Conservation (phyloP, 306 rosid genomes). For the Crotalaria pallida region DNA sequence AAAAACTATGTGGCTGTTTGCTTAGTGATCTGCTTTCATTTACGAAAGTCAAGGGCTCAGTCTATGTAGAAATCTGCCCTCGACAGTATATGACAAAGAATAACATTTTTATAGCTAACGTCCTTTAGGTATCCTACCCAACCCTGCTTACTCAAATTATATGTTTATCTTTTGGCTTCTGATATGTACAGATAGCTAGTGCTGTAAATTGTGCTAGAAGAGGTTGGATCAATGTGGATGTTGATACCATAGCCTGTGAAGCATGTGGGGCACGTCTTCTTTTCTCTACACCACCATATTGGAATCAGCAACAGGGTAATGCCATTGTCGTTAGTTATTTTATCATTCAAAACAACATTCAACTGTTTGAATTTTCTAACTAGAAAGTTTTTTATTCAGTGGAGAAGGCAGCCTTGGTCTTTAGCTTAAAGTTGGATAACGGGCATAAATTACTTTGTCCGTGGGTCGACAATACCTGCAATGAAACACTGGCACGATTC, state of each 20-base stretch:
- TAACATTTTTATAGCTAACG: not conserved
- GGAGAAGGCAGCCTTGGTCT: conserved; percentile 90
- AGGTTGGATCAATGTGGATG: conserved; percentile 87
- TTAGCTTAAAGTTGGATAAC: conserved; percentile 82
- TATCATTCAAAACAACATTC: not conserved
- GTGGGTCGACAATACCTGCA: conserved; percentile 86
- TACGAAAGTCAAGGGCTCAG: not conserved
- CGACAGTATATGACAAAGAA: not conserved
- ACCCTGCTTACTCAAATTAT: not conserved
- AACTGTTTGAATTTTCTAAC: conserved; percentile 16
- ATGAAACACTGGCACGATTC: conserved; percentile 65
- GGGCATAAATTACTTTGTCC: conserved; percentile 96
- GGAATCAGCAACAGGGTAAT: conserved; percentile 89
- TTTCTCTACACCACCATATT: conserved; percentile 77
- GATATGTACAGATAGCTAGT: conserved; percentile 54
- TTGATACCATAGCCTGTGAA: conserved; percentile 79
- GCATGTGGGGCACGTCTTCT: conserved; percentile 76
- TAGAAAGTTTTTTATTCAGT: conserved; percentile 41
- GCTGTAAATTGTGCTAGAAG: conserved; percentile 94
- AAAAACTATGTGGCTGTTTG: not conserved
- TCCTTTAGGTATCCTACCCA: not conserved
- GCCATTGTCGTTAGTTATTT: conserved; percentile 11
- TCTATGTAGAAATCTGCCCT: not conserved
- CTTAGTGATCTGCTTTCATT: not conserved
- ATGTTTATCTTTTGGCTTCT: conserved; percentile 4